A percentile compares a stretch with the other conserved stretches of the same genome.
Conservation (phyloP, 176 grass and related monocot species). For the Juncus effusus region DNA sequence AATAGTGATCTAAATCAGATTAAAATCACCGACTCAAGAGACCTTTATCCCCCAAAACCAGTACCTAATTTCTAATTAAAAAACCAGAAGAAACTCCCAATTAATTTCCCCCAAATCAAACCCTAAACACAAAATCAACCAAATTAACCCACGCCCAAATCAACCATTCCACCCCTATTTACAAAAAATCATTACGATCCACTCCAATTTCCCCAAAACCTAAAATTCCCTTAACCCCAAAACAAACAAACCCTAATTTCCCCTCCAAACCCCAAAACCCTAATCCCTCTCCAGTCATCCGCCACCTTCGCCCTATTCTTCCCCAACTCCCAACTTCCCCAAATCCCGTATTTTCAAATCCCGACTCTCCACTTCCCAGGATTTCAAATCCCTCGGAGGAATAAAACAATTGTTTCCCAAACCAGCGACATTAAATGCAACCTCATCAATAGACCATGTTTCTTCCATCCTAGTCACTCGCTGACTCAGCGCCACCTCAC, state of each 20-base stretch:
- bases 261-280: neutral
- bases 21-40: neutral
- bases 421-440: slow-evolving; percentile 68
- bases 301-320: slow-evolving; percentile 43
- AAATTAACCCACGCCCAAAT: too few species aligned
- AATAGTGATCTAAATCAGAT: slow-evolving; percentile 27
- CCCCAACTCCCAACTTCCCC: slow-evolving; percentile 54
- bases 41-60: slow-evolving; percentile 23
- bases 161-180: slow-evolving; percentile 25
- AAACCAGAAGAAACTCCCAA: slow-evolving; percentile 18
- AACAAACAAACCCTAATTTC: slow-evolving; percentile 13
- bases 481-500: slow-evolving; percentile 72
- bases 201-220: too few species aligned
- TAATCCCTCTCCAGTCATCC: neutral
- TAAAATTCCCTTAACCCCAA: too few species aligned
- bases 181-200: slow-evolving; percentile 30
- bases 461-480: slow-evolving; percentile 83
- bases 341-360: slow-evolving; percentile 42
- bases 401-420: slow-evolving; percentile 85
- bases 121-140: too few species aligned
- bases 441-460: slow-evolving; percentile 83
- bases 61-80: slow-evolving; percentile 7
- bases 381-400: slow-evolving; percentile 71
- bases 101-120: slow-evolving; percentile 19
- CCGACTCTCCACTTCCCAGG: slow-evolving; percentile 50